Conservation (phyloP, 1,139 yeast species). For the Saccharomycopsis hybrid region DNA sequence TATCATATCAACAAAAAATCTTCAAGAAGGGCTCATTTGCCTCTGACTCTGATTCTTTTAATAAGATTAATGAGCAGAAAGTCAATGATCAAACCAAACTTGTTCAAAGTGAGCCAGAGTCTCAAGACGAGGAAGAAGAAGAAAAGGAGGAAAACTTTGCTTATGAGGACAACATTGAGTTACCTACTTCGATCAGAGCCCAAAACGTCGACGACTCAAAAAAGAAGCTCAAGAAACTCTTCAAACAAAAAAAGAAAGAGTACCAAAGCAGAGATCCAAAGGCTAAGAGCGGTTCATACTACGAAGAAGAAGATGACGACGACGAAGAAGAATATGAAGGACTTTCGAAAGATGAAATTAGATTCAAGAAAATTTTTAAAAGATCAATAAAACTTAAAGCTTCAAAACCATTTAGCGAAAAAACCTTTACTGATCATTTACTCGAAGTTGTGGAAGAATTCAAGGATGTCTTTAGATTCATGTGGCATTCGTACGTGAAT, state of each 20-base stretch:
- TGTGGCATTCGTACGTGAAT: constrained; percentile 57
- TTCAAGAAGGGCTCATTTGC: constrained; percentile 7
- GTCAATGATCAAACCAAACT: not conserved
- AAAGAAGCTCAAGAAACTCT: constrained; percentile 7
- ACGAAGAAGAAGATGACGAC: constrained; percentile 20
- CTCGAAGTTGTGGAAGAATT: constrained; percentile 51
- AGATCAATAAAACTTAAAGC: constrained; percentile 17
- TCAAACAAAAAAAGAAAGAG: constrained; percentile 13
- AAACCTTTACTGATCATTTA: constrained; percentile 39
- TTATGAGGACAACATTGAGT: not conserved
- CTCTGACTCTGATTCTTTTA: not conserved
- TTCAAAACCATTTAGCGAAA: constrained; percentile 23
- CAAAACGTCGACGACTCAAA: constrained; percentile 16
- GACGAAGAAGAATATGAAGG: constrained; percentile 22
- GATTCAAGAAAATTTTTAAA: constrained; percentile 18
- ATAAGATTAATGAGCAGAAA: not conserved
- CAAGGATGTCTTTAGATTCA: constrained; percentile 57
- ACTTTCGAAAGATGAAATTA: constrained; percentile 26
- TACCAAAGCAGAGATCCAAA: not conserved
- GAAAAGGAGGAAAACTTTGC: not conserved
- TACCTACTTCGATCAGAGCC: not conserved
- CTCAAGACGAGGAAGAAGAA: not conserved
- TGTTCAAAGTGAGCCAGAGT: no score
- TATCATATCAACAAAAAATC: constrained; percentile 20
- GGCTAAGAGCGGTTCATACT: constrained; percentile 6